Conservation (phyloP, 257 asterid species). For the Nicotiana knightiana region DNA sequence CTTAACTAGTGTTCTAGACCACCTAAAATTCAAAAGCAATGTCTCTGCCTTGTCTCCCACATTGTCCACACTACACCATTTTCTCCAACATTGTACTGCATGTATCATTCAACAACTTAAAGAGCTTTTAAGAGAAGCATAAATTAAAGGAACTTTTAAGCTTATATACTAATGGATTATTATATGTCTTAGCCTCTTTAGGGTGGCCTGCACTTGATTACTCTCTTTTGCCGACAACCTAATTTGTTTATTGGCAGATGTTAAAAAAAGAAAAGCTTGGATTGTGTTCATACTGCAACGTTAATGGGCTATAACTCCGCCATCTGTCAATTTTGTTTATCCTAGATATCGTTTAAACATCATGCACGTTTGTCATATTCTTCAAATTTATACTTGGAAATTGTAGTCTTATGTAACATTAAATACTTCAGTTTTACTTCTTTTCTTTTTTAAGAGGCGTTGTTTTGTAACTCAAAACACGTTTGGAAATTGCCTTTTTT, state of each 20-base stretch:
- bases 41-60: slow-evolving; percentile 61
- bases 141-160: no score
- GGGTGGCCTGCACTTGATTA: slow-evolving; percentile 21
- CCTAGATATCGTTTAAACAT: not conserved
- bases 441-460: not conserved
- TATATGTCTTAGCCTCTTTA: no score
- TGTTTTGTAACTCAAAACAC: not conserved
- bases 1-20: not conserved
- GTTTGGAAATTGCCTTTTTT: not conserved
- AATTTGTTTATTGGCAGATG: not conserved
- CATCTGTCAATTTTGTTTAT: not conserved
- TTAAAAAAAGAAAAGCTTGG: not conserved
- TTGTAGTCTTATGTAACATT: not conserved
- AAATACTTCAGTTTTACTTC: not conserved
- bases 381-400: not conserved
- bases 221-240: slow-evolving; percentile 9
- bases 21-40: slow-evolving; percentile 28
- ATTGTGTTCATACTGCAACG: not conserved
- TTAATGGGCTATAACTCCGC: not conserved
- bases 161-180: no score
- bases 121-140: not conserved
- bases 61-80: not conserved
- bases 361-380: not conserved
- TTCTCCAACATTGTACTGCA: slow-evolving; percentile 6
- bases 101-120: not conserved